Evolutionary conservation across 768 basidiomycete species (phyloP), one percentile per base, ranked within the genome.

Genomic region (Pleurotus giganteus): DNA sequence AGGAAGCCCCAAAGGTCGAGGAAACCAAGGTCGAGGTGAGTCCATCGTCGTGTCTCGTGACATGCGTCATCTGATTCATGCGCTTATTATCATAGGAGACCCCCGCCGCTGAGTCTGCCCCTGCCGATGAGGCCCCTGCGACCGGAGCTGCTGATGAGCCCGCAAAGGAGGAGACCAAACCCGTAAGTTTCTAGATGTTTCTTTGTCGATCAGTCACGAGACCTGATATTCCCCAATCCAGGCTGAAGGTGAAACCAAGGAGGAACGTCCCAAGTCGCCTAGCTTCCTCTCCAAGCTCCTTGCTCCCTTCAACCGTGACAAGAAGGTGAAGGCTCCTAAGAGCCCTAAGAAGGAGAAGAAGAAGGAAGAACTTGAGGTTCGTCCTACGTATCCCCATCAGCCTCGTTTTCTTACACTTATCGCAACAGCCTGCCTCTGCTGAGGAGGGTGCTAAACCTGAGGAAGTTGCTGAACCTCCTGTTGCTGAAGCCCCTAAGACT

Each of bases 291-390:
- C 84, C 62, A 94, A 88, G 73, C 74, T 95, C 58, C 84, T 95
- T 56, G 84, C 85, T 26, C 81, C 88, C 37, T 86, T 93, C 81
- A 91, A 89, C 76, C 75, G 71, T 59, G 78, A 76, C 64, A 82
- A 86, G 78, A 83, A 85, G 71, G 69, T 66, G 47, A 85, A 85
- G 75, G 74, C 74, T 37, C 80, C 86, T 66, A 90, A 82, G 83
- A 87, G 83, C 70, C 84, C 86, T 31, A 89, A 88, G 80, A 88
- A 88, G 74, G 83, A 86, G 68, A 88, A 89, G 77, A 89, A 88
- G 79, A 87, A 88, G 75, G 84, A 87, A 61, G 85, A 86, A 65
- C 67, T 70, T 11, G 83, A 83, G 74, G 84, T 82, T 56, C 53
- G 71, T 65, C 19, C 2, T n/a, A 42, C 39, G 42, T 54, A 44